These are phyloP conservation scores for Macrotyloma uniflorum DNA, from an alignment of 306 rosid species.

Conservation along the genomic window DNA sequence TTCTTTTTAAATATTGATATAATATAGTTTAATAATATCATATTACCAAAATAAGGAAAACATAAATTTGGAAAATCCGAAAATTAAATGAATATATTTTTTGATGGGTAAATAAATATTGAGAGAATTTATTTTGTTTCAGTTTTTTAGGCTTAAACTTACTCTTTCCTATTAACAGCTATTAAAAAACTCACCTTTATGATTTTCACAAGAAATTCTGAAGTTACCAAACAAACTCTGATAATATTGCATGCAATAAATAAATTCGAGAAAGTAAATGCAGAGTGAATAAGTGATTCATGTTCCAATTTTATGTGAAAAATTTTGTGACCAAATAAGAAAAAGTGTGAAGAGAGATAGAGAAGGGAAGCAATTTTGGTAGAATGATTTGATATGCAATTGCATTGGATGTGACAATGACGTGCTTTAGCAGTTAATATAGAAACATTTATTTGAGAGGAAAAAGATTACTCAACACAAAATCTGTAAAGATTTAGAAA, in stretches of 20 bases:
- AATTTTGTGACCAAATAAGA: neutral
- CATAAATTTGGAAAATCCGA: too few relatives aligned
- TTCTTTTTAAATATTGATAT: too few relatives aligned
- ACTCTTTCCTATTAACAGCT: too few relatives aligned
- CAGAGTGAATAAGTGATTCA: neutral
- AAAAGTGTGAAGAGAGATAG: neutral
- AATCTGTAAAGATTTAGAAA: neutral
- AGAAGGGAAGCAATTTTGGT: neutral
- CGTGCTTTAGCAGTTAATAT: neutral
- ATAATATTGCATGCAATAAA: neutral
- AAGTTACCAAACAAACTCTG: too few relatives aligned
- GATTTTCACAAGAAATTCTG: too few relatives aligned
- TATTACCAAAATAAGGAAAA: too few relatives aligned
- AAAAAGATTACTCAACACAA: conserved; percentile 17
- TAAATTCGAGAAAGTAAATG: neutral
- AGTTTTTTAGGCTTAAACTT: too few relatives aligned
- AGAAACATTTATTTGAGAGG: conserved; percentile 1
- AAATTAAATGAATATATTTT: too few relatives aligned
- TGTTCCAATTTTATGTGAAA: neutral
- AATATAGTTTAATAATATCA: too few relatives aligned
- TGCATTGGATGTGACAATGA: conserved; percentile 12
- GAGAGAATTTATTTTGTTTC: too few relatives aligned
- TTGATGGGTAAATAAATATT: too few relatives aligned
- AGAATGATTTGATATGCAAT: neutral
- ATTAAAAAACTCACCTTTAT: too few relatives aligned